phyloP scores from a whole-genome alignment of 345 rosid species.

The Pistacia atlantica region DNA sequence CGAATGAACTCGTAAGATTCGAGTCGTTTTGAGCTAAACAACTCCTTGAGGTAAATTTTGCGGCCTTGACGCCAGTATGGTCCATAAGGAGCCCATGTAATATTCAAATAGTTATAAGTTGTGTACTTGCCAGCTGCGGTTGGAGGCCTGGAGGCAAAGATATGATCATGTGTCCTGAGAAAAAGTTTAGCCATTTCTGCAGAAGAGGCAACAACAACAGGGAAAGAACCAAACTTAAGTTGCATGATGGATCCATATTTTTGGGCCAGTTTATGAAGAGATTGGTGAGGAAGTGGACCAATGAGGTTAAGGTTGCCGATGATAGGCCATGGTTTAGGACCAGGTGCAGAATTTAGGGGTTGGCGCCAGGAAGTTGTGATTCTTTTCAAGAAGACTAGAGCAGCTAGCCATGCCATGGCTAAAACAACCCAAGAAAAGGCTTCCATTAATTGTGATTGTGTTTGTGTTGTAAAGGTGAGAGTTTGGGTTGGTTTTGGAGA shows the following conservation, averaged over 20 bases:
- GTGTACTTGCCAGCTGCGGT: conserved; percentile 35
- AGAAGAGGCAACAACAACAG: conserved; percentile 28
- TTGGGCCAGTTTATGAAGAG: conserved; percentile 31
- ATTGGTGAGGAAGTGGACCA: conserved; percentile 38
- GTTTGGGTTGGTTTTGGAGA: no score
- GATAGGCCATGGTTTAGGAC: conserved; percentile 39
- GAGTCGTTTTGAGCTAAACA: conserved; percentile 29
- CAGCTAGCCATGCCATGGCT: neutral
- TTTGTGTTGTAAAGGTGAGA: neutral
- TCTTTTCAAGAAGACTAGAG: conserved; percentile 13
- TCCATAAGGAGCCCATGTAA: conserved; percentile 37
- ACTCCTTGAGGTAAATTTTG: conserved; percentile 23
- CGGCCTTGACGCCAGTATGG: conserved; percentile 41
- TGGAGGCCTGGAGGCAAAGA: conserved; percentile 31
- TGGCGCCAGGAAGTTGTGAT: neutral
- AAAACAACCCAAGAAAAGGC: neutral
- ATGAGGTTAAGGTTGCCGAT: conserved; percentile 44
- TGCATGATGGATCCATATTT: conserved; percentile 39
- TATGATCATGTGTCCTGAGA: conserved; percentile 30
- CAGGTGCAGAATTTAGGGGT: conserved; percentile 28
- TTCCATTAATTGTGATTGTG: neutral
- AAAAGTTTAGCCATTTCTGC: conserved; percentile 30
- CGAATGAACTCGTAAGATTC: conserved; percentile 31
- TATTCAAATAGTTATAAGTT: conserved; percentile 29
- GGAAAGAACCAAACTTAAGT: conserved; percentile 33